Base-by-base conservation (phyloP, 345 rosid genomes). In the Xanthoceras sorbifolium region DNA sequence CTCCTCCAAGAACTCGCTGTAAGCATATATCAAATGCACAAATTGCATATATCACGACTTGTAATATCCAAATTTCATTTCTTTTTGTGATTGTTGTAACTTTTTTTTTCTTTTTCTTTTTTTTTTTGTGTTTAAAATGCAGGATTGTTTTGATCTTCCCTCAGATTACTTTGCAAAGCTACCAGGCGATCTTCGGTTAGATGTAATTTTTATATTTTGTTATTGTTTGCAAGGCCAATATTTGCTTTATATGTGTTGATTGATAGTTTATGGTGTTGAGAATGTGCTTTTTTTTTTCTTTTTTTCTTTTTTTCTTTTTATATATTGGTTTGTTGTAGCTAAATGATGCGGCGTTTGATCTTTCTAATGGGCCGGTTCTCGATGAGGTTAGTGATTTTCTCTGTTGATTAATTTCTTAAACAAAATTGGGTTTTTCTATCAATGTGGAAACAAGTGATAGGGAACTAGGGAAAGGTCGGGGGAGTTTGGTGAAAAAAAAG, bases 291-390 rank as follows among this genome's bases (percentile, higher is more conserved):
- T 38, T 10, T 61, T 71, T 55, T 50, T 54, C n/a, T n/a, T n/a
- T 28, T 34, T 54, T 38, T 10, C 54, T 71, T 55, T 28, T 34
- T 54, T 38, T 10, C 54, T 71, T 55, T 25, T 38, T 9, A 25
- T 71, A 36, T 60, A 22, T 2, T 69, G 65, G 59, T 61, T 69
- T 55, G 59, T 34, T 73, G 83, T 72, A 93, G 99, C 80, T 95
- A 42, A 95, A 90, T 75, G 99, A 95, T 80, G 99, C 99, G 10
- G 98, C 99, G 54, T 95, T 95, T 81, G 97, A 95, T 89, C 92
- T 95, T 77, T 91, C 99, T 22, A 95, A 87, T 76, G 99, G 98
- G 71, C 88, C 90, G 0, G 90, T 93, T 60, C 64, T 87, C 46
- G 86, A 91, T 69, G 96, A 95, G 99, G 98, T 91, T 65, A 69